These are phyloP conservation scores for Lepiota venenata DNA, from an alignment of 768 basidiomycete species.

Conservation along the genomic window DNA sequence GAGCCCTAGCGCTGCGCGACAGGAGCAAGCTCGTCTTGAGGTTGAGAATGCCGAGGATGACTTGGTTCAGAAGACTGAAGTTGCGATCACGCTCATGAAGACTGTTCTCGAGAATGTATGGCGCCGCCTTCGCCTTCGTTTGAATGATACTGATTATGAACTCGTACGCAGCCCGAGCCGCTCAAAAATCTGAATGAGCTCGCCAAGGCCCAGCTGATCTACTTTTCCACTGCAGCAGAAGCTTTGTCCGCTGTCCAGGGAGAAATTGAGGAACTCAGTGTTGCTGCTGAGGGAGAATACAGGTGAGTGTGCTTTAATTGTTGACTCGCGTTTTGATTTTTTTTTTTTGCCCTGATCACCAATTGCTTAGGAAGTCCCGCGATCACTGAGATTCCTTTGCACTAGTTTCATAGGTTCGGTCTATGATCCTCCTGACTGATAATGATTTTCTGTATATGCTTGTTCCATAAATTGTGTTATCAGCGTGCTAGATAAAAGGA, in stretches of 20 bases:
- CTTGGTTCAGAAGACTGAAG: conserved; percentile 96
- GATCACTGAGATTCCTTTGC: conserved; percentile 64
- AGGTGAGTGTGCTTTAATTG: conserved; percentile 47
- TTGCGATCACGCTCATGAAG: conserved; percentile 96
- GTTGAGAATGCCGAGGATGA: conserved; percentile 95
- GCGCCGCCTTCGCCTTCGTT: conserved; percentile 15
- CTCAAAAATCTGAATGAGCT: conserved; percentile 92
- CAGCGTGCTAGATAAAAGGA: too few species aligned
- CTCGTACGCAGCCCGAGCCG: conserved; percentile 80
- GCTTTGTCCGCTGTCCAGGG: conserved; percentile 79
- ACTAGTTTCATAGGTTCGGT: too few species aligned
- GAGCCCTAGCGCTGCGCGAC: conserved; percentile 66
- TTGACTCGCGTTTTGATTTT: neutral
- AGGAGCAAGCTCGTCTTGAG: conserved; percentile 90
- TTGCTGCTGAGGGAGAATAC: conserved; percentile 94
- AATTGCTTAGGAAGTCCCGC: conserved; percentile 68
- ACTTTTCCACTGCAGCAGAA: conserved; percentile 75
- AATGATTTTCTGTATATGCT: neutral
- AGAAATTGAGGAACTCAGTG: conserved; percentile 90
- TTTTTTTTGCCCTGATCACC: neutral
- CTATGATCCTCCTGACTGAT: too few species aligned
- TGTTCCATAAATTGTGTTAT: neutral
- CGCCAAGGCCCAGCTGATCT: conserved; percentile 84
- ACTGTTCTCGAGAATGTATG: conserved; percentile 96
- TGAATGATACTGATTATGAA: conserved; percentile 1